Conservation (phyloP, 805 yeast species). For the Zygosaccharomyces bisporus region DNA sequence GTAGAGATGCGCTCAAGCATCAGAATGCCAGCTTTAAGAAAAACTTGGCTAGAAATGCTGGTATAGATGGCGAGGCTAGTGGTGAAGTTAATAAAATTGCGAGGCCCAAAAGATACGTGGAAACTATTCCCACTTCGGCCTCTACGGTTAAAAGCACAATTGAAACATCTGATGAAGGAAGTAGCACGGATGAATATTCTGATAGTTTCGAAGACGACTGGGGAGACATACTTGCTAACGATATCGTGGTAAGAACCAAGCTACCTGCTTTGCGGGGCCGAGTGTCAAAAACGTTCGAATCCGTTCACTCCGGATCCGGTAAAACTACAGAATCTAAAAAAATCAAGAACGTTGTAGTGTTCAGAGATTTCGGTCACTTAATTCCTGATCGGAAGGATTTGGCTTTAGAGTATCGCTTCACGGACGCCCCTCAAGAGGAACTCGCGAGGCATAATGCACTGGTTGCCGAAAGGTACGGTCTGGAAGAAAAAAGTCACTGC, state of each 20-base stretch:
- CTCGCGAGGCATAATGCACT: slow-evolving; percentile 66
- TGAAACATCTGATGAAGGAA: slow-evolving; percentile 27
- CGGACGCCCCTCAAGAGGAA: slow-evolving; percentile 57
- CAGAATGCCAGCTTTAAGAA: slow-evolving; percentile 5
- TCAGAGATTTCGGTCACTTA: slow-evolving; percentile 61
- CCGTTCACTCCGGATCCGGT: slow-evolving; percentile 25
- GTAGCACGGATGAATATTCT: slow-evolving; percentile 37
- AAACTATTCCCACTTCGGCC: slow-evolving; percentile 23
- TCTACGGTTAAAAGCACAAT: slow-evolving; percentile 15
- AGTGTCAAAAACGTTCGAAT: slow-evolving; percentile 27
- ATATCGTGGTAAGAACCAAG: slow-evolving; percentile 45
- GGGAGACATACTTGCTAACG: slow-evolving; percentile 60
- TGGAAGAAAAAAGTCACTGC: slow-evolving; percentile 60
- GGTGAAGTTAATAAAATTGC: slow-evolving; percentile 11
- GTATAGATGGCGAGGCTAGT: slow-evolving; percentile 1
- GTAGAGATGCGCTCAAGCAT: slow-evolving; percentile 27
- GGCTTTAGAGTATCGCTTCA: slow-evolving; percentile 61
- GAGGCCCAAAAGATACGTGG: slow-evolving; percentile 36
- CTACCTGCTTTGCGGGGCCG: slow-evolving; percentile 45
- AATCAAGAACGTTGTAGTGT: slow-evolving; percentile 53
- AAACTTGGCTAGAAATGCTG: slow-evolving; percentile 4
- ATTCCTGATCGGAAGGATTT: slow-evolving; percentile 72
- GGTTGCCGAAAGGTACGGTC: slow-evolving; percentile 63
- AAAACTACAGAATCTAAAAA: slow-evolving; percentile 27
- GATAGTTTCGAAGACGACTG: slow-evolving; percentile 66